Base-by-base conservation (phyloP, 2,329 filamentous ascomycete genomes). In the Sporothrix euskadiensis region DNA sequence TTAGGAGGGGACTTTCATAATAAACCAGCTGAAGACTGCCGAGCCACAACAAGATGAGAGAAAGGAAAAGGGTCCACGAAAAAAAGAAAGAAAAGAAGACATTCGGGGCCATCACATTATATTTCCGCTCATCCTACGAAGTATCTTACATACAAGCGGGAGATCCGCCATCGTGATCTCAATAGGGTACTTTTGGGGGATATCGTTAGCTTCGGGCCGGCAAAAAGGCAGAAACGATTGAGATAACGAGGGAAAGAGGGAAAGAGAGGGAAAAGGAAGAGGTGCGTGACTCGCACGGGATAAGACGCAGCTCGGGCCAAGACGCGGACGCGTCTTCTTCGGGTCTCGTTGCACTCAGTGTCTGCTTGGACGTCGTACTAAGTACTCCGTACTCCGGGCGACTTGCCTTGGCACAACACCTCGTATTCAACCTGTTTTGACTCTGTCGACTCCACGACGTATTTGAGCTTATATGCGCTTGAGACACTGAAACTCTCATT, bases 241-340 rank as follows among this genome's bases (percentile, higher is more conserved):
- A 54, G 22, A 63, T 7, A 49, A 26, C 26, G 26, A 26, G 26
- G 26, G 14, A 69, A 56, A 41, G 26, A 26, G 26, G 26, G 14
- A 69, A 56, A 41, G 12, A 66, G 39, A 30, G 16, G 32, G 9
- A 61, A 39, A 39, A 16, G 5, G 26, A 68, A 8, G 22, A 52
- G 2, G 26, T 26, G 49, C 49, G 66, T 69, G 66, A 69, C 66
- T 69, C 47, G 66, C 61, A 7, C 61, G 10, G 61, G 35, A 44
- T 4, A 16, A 10, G 9, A 41, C 59, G 26, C 59, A 47, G 22
- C 39, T 30, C n/a, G 47, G 47, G 47, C 66, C 47, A 56, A 56
- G 66, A 69, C 66, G 66, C 49, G 66, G 49, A 52, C 66, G 49
- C 66, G 66, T 69, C 66, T 26, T 35, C 57, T 49, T 2, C 12